Base-by-base conservation (phyloP, 169 alveolate genomes). In the Theileria luwenshuni region DNA sequence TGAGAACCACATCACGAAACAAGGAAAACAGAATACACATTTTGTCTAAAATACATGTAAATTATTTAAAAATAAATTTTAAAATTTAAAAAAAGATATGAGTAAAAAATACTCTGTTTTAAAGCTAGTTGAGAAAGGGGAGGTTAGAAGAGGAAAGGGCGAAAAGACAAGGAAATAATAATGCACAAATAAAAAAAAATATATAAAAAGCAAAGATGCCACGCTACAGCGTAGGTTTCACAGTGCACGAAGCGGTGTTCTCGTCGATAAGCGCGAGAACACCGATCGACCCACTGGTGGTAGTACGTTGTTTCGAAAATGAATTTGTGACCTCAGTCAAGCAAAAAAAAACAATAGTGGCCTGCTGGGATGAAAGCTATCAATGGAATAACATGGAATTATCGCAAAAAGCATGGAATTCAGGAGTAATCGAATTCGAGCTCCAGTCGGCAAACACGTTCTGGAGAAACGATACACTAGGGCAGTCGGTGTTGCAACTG, bases 341-440 rank as follows among this genome's bases (percentile, higher is more conserved):
- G 71, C 81, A 79, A 56, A 79, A 89, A 52, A 94, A 93, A 74
- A 85, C 93, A 65, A 90, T 83, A 32, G 94, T 93, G 15, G 94
- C 94, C 23, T 91, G 92, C 73, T 94, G 97, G 97, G 97, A 94
- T 54, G 97, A 93, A 67, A 77, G 93, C 62, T 84, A 83, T 77
- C 75, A 92, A 45, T 94, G 97, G 97, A 85, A 88, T 42, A 92
- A 94, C 86, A 45, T 94, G 5, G 86, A 79, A 45, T 83, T 93
- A 25, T 81, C 96, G 35, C 89, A 74, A 77, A 74, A 91, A 17
- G 95, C 92, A 72, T 94, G 97, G 97, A 92, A 85, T 25, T 83
- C 90, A 56, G 92, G 96, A 59, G 92, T 90, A 63, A 90, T 94
- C 21, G 94, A 92, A 52, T 94, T 94, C 81, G 97, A 94, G 72